Evolutionary conservation across 306 rosid genomes (phyloP).

Genomic region (Glycine latifolia): DNA sequence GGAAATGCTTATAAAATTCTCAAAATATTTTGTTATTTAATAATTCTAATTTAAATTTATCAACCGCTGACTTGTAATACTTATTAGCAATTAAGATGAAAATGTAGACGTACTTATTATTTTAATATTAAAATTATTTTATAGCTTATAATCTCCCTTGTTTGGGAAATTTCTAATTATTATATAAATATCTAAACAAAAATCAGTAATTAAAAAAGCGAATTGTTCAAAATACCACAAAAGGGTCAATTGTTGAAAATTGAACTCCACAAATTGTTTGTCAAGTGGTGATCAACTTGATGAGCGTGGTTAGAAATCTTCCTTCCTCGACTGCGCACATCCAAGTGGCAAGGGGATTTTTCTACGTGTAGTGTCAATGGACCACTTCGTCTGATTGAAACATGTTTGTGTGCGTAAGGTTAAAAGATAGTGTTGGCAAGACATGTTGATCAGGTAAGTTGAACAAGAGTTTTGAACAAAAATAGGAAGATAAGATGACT

Average conservation of each 20-base stretch:
- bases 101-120: too few species aligned
- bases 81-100: too few species aligned
- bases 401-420: background rate
- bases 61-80: too few species aligned
- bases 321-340: background rate
- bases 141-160: background rate
- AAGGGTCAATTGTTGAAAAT: background rate
- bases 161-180: background rate
- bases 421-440: constrained; percentile 33
- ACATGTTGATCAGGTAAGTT: too few species aligned
- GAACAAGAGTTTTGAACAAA: constrained; percentile 30
- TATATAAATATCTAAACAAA: background rate
- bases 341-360: constrained; percentile 24
- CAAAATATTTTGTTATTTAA: too few species aligned
- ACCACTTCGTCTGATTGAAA: constrained; percentile 36
- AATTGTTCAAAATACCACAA: too few species aligned
- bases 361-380: background rate
- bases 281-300: constrained; percentile 42
- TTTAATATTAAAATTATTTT: too few species aligned
- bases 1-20: too few species aligned
- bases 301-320: background rate
- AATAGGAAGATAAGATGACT: constrained; percentile 15
- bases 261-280: constrained; percentile 5
- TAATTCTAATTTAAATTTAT: too few species aligned
- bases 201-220: too few species aligned